A percentile compares a stretch with the other conserved stretches of the same genome.
These are phyloP conservation scores for Monoraphidium neglectum DNA, from an alignment of 139 green algal genomes.

Conservation along the genomic window DNA sequence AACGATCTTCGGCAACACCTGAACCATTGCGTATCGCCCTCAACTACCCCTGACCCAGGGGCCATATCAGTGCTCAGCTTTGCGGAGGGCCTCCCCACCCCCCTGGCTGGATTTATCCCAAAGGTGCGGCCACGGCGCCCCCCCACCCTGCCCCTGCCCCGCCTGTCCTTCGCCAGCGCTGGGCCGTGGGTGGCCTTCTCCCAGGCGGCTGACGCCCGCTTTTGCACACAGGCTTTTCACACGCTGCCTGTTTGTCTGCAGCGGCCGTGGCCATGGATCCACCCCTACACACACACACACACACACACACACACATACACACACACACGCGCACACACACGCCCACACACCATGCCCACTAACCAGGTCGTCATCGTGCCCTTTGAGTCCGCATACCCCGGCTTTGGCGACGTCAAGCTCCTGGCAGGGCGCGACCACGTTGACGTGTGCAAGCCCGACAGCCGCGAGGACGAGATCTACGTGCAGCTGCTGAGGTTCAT, in stretches of 20 bases:
- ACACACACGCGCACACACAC: no score
- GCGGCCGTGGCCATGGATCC: no score
- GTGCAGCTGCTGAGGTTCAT: constrained; percentile 29
- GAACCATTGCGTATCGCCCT: neutral
- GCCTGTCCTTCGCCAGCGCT: no score
- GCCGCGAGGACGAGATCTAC: constrained; percentile 38
- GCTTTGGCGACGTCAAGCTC: constrained; percentile 69
- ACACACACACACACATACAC: no score
- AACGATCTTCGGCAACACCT: neutral
- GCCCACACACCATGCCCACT: no score
- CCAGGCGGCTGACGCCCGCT: no score
- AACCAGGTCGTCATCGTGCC: constrained; percentile 71
- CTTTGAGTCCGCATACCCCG: constrained; percentile 61
- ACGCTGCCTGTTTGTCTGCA: no score
- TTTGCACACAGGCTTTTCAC: no score
- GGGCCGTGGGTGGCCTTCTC: no score
- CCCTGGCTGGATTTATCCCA: constrained; percentile 56
- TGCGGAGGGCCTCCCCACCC: constrained; percentile 63
- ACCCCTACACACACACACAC: no score
- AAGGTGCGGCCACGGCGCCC: no score
- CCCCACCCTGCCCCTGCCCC: no score
- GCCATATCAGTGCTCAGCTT: constrained; percentile 57
- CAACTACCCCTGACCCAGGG: neutral
- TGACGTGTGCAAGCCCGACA: constrained; percentile 69
- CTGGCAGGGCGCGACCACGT: constrained; percentile 77